Evolutionary conservation across 169 alveolate species (phyloP).

Genomic region (Plasmodium inui): DNA sequence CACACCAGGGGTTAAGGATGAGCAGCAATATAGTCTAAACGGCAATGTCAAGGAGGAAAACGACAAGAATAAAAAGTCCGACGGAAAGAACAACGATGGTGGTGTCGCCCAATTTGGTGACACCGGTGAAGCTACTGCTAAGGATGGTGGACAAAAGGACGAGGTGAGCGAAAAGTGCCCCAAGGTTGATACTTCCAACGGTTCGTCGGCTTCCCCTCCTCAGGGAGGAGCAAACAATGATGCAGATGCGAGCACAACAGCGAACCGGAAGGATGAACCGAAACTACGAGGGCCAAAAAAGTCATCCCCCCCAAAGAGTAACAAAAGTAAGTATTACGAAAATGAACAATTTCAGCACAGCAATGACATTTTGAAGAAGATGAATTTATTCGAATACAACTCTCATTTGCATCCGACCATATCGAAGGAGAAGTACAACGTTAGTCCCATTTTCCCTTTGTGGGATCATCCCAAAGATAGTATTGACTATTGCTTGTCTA

Average conservation of each 20-base stretch:
- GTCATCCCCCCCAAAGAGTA: neutral
- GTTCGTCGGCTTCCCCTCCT: neutral
- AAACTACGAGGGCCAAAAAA: neutral
- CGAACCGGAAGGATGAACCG: neutral
- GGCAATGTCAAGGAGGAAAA: slow-evolving; percentile 41
- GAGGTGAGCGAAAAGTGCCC: neutral
- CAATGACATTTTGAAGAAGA: slow-evolving; percentile 11
- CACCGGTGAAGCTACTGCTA: neutral
- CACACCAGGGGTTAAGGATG: neutral
- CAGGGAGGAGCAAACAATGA: neutral
- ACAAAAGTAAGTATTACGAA: neutral
- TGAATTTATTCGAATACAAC: slow-evolving; percentile 56
- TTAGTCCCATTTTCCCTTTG: slow-evolving; percentile 85
- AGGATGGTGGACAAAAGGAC: neutral
- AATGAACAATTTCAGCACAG: slow-evolving; percentile 18
- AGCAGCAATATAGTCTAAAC: slow-evolving; percentile 17
- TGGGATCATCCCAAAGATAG: slow-evolving; percentile 89
- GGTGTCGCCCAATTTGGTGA: neutral
- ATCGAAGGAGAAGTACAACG: slow-evolving; percentile 69
- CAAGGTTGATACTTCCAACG: neutral
- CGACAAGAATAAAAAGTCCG: neutral
- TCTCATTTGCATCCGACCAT: slow-evolving; percentile 48
- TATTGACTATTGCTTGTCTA: slow-evolving; percentile 90
- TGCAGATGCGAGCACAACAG: neutral
- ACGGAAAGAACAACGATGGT: slow-evolving; percentile 7